phyloP scores from a whole-genome alignment of 2,329 filamentous ascomycete genomes.

The Fusarium longipes region DNA sequence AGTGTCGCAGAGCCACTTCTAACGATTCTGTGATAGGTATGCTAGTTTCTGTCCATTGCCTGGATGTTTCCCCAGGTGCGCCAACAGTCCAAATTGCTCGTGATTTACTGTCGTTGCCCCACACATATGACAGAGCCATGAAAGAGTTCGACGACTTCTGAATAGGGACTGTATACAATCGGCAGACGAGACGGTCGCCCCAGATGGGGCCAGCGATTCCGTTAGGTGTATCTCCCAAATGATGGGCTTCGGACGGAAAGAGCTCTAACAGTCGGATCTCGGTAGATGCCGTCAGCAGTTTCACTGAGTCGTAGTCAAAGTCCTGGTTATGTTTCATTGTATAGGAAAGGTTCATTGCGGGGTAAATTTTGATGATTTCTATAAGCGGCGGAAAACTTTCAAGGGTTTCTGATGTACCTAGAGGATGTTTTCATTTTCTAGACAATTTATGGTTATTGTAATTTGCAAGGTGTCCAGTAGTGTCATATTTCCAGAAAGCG shows the following conservation, averaged over 20 bases:
- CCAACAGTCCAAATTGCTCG: neutral
- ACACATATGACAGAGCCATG: neutral
- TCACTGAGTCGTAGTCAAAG: neutral
- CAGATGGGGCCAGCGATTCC: rapidly evolving
- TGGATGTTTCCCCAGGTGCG: neutral
- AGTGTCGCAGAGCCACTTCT: neutral
- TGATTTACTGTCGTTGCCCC: neutral
- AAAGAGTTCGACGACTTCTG: neutral
- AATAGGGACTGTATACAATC: neutral
- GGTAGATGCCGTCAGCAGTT: neutral
- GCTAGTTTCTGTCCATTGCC: neutral
- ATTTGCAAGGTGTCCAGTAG: too few species aligned
- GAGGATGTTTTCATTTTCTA: too few species aligned
- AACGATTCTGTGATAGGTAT: neutral
- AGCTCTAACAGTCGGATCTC: neutral
- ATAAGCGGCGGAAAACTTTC: too few species aligned
- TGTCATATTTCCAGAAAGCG: too few species aligned
- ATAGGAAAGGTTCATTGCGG: too few species aligned
- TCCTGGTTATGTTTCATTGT: too few species aligned
- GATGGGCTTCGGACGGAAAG: rapidly evolving
- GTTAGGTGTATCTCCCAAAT: neutral
- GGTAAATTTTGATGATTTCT: too few species aligned
- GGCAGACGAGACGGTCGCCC: rapidly evolving
- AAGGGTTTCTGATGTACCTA: too few species aligned
- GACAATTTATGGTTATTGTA: too few species aligned